Percentiles rank a stretch among this genome's conserved stretches.
Evolutionary conservation across 2,329 filamentous ascomycete genomes (phyloP).

Genomic region (Fusarium bactridioides): DNA sequence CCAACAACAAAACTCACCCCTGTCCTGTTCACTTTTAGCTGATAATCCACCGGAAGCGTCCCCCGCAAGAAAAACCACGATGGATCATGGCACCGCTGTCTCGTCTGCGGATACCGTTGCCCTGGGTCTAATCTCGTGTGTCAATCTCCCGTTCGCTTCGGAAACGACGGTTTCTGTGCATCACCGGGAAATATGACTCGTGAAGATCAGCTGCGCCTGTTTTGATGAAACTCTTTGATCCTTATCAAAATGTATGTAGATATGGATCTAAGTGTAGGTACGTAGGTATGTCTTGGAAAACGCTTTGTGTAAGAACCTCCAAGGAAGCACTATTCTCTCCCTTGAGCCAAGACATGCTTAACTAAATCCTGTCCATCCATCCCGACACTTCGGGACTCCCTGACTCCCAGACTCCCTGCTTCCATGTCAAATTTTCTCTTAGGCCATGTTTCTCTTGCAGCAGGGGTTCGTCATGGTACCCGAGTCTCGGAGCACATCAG

Average conservation of each 20-base stretch:
- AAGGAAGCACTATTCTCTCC: neutral
- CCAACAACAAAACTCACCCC: neutral
- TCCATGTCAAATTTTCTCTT: neutral
- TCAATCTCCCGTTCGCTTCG: constrained; percentile 32
- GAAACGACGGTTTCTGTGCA: neutral
- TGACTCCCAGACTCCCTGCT: constrained; percentile 38
- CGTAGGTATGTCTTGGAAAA: neutral
- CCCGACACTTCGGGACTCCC: constrained; percentile 35
- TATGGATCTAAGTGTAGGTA: neutral
- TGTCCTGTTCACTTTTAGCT: constrained; percentile 14
- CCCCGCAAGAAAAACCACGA: constrained; percentile 24
- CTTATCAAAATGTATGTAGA: neutral
- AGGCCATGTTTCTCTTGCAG: neutral
- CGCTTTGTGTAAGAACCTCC: neutral
- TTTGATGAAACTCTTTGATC: neutral
- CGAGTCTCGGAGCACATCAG: neutral
- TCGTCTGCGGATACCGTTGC: constrained; percentile 22
- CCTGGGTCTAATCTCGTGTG: constrained; percentile 19
- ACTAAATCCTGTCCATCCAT: constrained; percentile 14
- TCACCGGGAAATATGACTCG: neutral
- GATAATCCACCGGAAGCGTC: constrained; percentile 27
- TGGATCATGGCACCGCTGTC: constrained; percentile 8
- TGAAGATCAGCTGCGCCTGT: neutral
- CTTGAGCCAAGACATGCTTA: neutral
- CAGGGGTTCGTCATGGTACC: constrained; percentile 18